Base-by-base conservation (phyloP, 768 basidiomycete genomes). In the Hericium rajendrae region DNA sequence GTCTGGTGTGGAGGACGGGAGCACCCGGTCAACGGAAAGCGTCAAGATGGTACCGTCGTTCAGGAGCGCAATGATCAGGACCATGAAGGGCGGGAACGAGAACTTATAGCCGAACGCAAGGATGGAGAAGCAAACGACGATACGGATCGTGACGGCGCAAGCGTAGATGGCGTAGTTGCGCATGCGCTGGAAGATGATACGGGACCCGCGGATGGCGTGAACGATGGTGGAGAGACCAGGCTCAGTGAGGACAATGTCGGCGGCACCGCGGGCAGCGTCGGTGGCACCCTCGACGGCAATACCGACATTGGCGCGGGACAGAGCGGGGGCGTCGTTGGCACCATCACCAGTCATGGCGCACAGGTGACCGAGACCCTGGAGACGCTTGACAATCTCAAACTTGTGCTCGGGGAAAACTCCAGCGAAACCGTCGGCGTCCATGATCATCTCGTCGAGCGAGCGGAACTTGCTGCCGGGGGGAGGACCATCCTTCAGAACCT, bases 41-140 rank as follows among this genome's bases (percentile, higher is more conserved):
- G 95, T 98, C 94, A 98, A 97, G 80, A 98, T 97, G 61, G 95
- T 97, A 69, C 95, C 95, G 69, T 98, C 95, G 72, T 98, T 98
- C 65, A 97, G 77, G 39, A 97, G 80, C 58, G 95, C 95, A 63
- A 98, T 94, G 72, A 97, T 91, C 71, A 98, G 88, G 64, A 98
- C 85, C 95, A 97, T 98, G 84, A 98, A 98, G 12, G 95, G 93
- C 63, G 95, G 95, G 92, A 98, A 98, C 73, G 97, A 89, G 74
- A 95, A 94, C 78, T 86, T 83, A 85, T 94, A 98, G 38, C 86
- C 86, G 72, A 97, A 97, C 48, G 91, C 90, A 70, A 98, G 79
- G 76, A 97, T 85, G 60, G 93, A 85, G 74, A 98, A 97, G 74
- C 91, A 95, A 64, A 97, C 90, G 63, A 97, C 94, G 72, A 97